A percentile compares a stretch with the other conserved stretches of the same genome.
Conservation (phyloP, 495 filamentous ascomycete species). For the Hypoxylon lienhwacheense region DNA sequence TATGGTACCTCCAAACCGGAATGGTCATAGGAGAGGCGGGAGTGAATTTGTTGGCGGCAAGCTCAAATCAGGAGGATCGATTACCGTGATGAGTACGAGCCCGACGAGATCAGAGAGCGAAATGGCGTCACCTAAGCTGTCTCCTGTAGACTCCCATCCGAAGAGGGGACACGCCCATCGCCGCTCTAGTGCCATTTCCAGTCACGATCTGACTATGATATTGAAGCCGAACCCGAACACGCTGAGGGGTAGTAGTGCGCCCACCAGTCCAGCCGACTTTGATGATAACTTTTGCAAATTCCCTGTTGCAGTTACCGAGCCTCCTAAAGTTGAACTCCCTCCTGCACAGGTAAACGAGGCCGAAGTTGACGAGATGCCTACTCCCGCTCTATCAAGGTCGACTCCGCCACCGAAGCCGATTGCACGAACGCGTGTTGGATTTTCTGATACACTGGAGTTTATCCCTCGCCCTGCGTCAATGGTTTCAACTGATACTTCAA, state of each 20-base stretch:
- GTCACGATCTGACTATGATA: conserved; percentile 75
- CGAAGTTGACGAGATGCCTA: conserved; percentile 18
- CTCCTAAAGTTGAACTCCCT: conserved; percentile 3
- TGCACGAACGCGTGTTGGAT: conserved; percentile 57
- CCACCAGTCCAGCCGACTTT: conserved; percentile 64
- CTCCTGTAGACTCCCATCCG: conserved; percentile 49
- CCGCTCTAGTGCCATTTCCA: conserved; percentile 84
- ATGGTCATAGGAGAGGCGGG: conserved; percentile 66
- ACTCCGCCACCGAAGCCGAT: conserved; percentile 43
- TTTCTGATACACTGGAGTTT: conserved; percentile 64
- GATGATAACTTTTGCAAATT: conserved; percentile 43
- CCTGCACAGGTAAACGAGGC: conserved; percentile 4
- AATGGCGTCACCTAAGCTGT: conserved; percentile 52
- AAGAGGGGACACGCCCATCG: conserved; percentile 79
- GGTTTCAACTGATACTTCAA: conserved; percentile 73
- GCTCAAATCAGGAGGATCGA: conserved; percentile 57
- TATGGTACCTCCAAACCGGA: conserved; percentile 49
- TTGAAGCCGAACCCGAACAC: conserved; percentile 58
- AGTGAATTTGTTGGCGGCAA: conserved; percentile 82
- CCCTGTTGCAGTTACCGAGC: conserved; percentile 31
- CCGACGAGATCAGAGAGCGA: conserved; percentile 65
- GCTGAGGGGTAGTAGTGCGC: conserved; percentile 63
- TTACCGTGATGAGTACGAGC: conserved; percentile 61
- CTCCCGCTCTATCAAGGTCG: conserved; percentile 23
- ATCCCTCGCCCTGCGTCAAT: conserved; percentile 74